Evolutionary conservation across 1,284 basidiomycete species (phyloP), one percentile per base, ranked within the genome.

Genomic region (Golubevia pallescens): DNA sequence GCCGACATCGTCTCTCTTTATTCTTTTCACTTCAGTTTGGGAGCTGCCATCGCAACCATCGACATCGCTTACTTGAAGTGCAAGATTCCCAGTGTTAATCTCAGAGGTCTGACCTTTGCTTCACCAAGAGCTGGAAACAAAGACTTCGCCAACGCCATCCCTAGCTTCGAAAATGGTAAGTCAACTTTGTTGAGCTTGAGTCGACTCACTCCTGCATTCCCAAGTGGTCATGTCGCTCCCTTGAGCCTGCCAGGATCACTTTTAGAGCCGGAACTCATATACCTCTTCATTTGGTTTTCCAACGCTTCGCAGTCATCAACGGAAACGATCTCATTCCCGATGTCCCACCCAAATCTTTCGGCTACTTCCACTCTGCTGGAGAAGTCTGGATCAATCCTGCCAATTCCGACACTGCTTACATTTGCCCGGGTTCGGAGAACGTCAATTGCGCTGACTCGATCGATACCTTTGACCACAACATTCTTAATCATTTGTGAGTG

Each of bases 341-440:
- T 24, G 42, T 65, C 1, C 69, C 68, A 10, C 70, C 70, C 5
- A 61, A 66, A 19, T 55, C 60, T 19, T 14, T 67, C 10, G 70
- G 70, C 16, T 69, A 61, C 61, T 68, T 66, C 56, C 70, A 72
- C 34, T 56, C 60, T 6, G 61, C 64, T 3, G 67, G 70, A 34
- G 73, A 78, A 63, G 68, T 80, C 60, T 81, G 73, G 73, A 72
- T 78, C 67, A 73, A 71, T 62, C 73, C 77, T 5, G 66, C 63
- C 48, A 74, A 76, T 66, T 60, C 61, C 55, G 72, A 69, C 48
- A 61, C 66, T 19, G 74, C 68, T 48, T 67, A 70, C 23, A 65
- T 55, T 23, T 81, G 73, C 64, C 77, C 77, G n/a, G 79, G 77
- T n/a, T 71, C 28, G 64, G 77, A 81, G 73, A 81, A 81, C 68